A percentile compares a stretch with the other conserved stretches of the same genome.
Evolutionary conservation across 768 basidiomycete species (phyloP).

Genomic region (Kwoniella botswanensis): DNA sequence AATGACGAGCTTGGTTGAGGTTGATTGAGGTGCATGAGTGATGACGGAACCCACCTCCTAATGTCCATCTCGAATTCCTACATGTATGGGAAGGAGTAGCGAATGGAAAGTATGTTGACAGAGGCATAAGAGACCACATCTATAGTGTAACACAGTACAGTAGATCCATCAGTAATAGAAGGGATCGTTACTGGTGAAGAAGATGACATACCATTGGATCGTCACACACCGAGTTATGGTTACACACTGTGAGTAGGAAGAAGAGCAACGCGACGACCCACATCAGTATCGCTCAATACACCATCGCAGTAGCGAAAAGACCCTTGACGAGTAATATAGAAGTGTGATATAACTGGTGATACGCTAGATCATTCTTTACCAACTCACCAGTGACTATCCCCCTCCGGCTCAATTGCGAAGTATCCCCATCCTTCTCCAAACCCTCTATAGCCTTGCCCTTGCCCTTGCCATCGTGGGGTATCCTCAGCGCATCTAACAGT

Average conservation of each 20-base stretch:
- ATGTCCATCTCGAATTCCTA: slow-evolving; percentile 74
- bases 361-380: background rate
- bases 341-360: background rate
- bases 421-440: slow-evolving; percentile 72
- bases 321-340: background rate
- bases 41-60: slow-evolving; percentile 64
- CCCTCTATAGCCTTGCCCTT: slow-evolving; percentile 26
- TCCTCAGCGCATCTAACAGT: slow-evolving; percentile 68
- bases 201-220: slow-evolving; percentile 51
- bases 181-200: background rate
- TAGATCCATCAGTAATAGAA: too few relatives aligned
- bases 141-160: slow-evolving; percentile 72
- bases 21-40: background rate
- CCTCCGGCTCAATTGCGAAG: slow-evolving; percentile 60
- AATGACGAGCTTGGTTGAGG: background rate
- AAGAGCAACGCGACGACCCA: slow-evolving; percentile 11
- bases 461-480: slow-evolving; percentile 33
- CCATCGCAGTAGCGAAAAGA: too few relatives aligned
- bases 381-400: slow-evolving; percentile 50
- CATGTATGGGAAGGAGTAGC: slow-evolving; percentile 40
- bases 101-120: slow-evolving; percentile 42
- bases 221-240: slow-evolving; percentile 83
- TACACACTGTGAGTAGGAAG: slow-evolving; percentile 68
- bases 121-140: slow-evolving; percentile 74
- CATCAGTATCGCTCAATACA: background rate